phyloP scores from a whole-genome alignment of 116 monocot genomes.

The Papilionanthe hybrid region DNA sequence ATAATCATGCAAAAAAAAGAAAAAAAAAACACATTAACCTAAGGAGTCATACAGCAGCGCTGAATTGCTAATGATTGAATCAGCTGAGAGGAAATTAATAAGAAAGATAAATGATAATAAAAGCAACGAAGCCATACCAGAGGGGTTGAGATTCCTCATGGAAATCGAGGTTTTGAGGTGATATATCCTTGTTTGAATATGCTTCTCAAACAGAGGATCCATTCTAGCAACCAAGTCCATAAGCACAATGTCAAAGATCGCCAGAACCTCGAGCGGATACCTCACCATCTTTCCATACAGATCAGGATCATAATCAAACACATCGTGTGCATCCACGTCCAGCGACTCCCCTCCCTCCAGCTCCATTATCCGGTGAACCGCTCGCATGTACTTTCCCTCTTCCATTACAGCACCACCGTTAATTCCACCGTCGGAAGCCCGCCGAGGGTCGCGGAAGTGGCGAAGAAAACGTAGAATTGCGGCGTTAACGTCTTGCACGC shows the following conservation, averaged over 20 bases:
- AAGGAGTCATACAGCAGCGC: neutral
- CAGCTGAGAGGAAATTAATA: neutral
- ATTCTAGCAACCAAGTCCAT: slow-evolving; percentile 78
- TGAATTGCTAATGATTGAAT: neutral
- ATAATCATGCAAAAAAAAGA: neutral
- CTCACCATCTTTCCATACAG: slow-evolving; percentile 86
- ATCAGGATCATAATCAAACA: slow-evolving; percentile 87
- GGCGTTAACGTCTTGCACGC: slow-evolving; percentile 87
- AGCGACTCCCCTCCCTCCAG: slow-evolving; percentile 73
- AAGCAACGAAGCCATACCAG: slow-evolving; percentile 31
- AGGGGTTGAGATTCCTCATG: slow-evolving; percentile 90
- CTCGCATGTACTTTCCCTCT: slow-evolving; percentile 82
- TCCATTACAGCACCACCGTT: slow-evolving; percentile 17
- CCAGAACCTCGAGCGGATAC: slow-evolving; percentile 84
- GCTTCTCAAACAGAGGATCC: slow-evolving; percentile 75
- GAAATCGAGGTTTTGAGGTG: slow-evolving; percentile 76
- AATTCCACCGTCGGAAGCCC: neutral
- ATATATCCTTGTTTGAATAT: slow-evolving; percentile 79
- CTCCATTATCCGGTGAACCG: slow-evolving; percentile 66
- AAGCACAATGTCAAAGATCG: slow-evolving; percentile 95
- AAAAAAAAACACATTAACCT: neutral
- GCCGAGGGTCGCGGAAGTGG: slow-evolving; percentile 50
- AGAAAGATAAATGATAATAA: neutral
- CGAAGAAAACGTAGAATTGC: slow-evolving; percentile 81
- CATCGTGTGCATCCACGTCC: slow-evolving; percentile 76